Base-by-base conservation (phyloP, 164 flowering plant genomes). In the Umbellularia californica region DNA sequence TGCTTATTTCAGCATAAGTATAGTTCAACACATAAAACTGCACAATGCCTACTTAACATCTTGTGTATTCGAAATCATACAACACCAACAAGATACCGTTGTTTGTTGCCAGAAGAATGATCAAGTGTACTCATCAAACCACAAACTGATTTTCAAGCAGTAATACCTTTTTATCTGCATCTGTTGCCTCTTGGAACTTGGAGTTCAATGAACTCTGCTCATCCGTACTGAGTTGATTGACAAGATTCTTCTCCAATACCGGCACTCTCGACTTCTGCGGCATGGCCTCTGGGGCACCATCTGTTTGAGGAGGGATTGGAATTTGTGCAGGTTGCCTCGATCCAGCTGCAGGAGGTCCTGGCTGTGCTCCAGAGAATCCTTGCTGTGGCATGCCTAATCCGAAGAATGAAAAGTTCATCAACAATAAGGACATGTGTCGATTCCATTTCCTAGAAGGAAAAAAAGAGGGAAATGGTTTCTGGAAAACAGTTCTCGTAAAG, bases 151-250 rank as follows among this genome's bases (percentile, higher is more conserved):
- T 30, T 51, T 50, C 27, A 65, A 65, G 25, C 20, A 65, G 35
- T 23, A 71, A 65, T 77, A 77, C 98, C 94, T 90, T 92, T 79
- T 88, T 89, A 75, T 88, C 91, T 69, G 96, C 92, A 28, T 87
- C 92, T 13, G 90, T 80, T 69, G 95, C 97, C 75, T 92, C 98
- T 73, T 88, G 82, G 74, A 92, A 88, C 82, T 90, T 94, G 63
- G 85, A 79, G 81, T 89, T 87, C 17, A 94, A 79, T 11, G 92
- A 74, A 70, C 85, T 84, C 77, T 92, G 97, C 80, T 94, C 98
- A 75, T 91, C 97, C 63, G 82, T 84, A 80, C 97, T 89, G 33
- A 94, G 92, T 80, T 94, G 98, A 82, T 90, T 85, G n/a, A 88
- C 84, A 55, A 92, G 83, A 76, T 90, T 87, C 79, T 90, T 92